Base-by-base conservation (phyloP, 2,329 filamentous ascomycete genomes). In the Fusarium virguliforme region DNA sequence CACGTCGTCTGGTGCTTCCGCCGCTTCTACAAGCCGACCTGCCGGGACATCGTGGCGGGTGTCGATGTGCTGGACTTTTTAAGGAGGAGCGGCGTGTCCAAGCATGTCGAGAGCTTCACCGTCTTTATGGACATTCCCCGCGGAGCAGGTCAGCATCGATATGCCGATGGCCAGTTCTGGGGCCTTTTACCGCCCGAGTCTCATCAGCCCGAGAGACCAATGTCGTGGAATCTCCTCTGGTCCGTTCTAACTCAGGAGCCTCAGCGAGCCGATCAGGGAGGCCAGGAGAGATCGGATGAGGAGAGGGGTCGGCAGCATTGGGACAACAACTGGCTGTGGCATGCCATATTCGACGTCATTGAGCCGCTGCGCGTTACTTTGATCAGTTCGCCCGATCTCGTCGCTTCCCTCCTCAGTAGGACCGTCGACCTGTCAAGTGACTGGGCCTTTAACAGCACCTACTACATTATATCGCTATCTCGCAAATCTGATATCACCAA, bases 381-480 rank as follows among this genome's bases (percentile, higher is more conserved):
- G 60, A 78, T 90, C 51, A 90, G 90, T 0, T 87, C 90, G 7
- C 90, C 91, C 0, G 83, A 85, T 4, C 87, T 89, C 18, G 83
- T 94, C 8, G 89, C 90, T 2, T 85, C 85, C 1, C 81, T 93
- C 54, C 80, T 91, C 5, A 87, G 87, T 18, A 86, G 86, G 6
- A 84, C 83, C 63, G 82, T 92, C 30, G 85, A 87, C 55, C 82
- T 88, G 40, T 83, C 83, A 9, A 88, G 92, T 74, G 82, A 83
- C 6, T 92, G 90, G 89, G 86, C 86, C 26, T 93, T 92, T 72
- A 85, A 89, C 61, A 88, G 89, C 67, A 85, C 85, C 7, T 86
- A 88, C 59, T 91, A 94, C 72, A 85, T 91, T 41, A 77, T 94
- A 7, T 86, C 85, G 0, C 74, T 86, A 1, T 83, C 84, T 2